These are phyloP conservation scores for Leishmania martiniquensis DNA, from an alignment of 208 protist genomes.

Conservation along the genomic window DNA sequence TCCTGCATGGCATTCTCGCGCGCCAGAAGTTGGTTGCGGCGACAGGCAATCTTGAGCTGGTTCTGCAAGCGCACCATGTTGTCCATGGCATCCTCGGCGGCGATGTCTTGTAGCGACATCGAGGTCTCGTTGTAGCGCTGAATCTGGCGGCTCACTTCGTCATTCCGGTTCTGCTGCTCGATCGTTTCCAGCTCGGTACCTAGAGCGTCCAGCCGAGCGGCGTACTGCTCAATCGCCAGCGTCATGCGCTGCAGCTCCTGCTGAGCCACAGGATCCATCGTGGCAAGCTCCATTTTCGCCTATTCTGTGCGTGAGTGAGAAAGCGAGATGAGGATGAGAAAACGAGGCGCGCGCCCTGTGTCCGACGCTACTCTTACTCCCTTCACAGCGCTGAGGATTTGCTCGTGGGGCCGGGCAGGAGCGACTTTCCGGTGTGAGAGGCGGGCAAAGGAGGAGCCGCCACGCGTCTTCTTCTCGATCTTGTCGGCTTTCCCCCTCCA, in stretches of 20 bases:
- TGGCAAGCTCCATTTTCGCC: conserved; percentile 20
- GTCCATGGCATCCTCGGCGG: conserved; percentile 86
- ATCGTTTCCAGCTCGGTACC: conserved; percentile 45
- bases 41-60: conserved; percentile 80
- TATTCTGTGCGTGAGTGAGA: neutral
- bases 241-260: conserved; percentile 70
- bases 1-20: conserved; percentile 75
- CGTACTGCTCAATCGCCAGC: conserved; percentile 58
- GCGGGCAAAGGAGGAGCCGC: neutral
- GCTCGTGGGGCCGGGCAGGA: neutral
- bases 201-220: conserved; percentile 52
- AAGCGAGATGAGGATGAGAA: neutral
- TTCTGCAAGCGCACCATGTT: conserved; percentile 86
- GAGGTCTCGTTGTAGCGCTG: conserved; percentile 55
- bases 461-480: neutral
- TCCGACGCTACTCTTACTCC: neutral
- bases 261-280: conserved; percentile 32
- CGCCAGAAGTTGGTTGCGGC: conserved; percentile 77
- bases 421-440: neutral
- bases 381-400: neutral
- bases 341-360: neutral
- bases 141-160: conserved; percentile 71
- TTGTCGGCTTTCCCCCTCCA: no score
- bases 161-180: conserved; percentile 72
- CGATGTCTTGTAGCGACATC: conserved; percentile 53